Evolutionary conservation across 2,329 filamentous ascomycete genomes (phyloP).

Genomic region (Penicillium sp.): DNA sequence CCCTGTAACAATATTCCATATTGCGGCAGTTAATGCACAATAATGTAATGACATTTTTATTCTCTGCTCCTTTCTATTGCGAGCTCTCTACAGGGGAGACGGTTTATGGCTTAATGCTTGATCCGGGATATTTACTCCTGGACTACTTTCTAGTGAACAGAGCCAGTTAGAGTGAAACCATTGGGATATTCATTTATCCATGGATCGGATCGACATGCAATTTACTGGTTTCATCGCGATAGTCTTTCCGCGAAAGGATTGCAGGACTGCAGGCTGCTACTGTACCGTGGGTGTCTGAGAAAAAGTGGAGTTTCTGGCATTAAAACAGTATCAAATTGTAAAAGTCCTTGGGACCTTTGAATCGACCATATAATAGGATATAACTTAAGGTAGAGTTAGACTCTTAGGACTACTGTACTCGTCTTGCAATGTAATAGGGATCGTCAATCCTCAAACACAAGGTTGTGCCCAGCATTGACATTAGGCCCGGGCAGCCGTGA

Average conservation of each 20-base stretch:
- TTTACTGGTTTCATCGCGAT: neutral
- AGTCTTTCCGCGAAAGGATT: neutral
- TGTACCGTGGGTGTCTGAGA: neutral
- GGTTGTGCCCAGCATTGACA: neutral
- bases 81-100: neutral
- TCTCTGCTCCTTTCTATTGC: neutral
- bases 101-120: neutral
- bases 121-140: neutral
- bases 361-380: neutral
- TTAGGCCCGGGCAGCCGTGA: neutral
- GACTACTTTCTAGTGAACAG: neutral
- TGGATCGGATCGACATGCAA: neutral
- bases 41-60: neutral
- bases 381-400: neutral
- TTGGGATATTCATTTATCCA: neutral
- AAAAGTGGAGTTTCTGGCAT: slow-evolving; percentile 1
- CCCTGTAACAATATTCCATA: neutral
- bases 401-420: neutral
- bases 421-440: neutral
- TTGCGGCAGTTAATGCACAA: no score
- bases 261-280: neutral
- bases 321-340: slow-evolving; percentile 1
- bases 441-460: neutral
- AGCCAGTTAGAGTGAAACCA: neutral
- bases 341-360: neutral